phyloP scores from a whole-genome alignment of 441 rosid species.

The Arabidopsis lyrata region DNA sequence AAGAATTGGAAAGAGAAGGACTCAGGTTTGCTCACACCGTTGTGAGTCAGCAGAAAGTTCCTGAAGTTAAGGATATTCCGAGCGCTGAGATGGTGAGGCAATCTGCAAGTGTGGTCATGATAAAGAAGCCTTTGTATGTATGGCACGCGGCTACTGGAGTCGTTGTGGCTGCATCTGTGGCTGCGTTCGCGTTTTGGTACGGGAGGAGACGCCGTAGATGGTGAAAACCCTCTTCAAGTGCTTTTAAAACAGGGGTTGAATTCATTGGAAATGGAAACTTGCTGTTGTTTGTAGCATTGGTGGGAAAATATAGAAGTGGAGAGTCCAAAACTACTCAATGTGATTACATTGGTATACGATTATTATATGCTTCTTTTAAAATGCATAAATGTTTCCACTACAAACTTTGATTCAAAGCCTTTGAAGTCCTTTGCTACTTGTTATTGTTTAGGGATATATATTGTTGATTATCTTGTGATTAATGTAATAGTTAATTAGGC shows the following conservation, averaged over 20 bases:
- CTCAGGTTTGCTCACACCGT: conserved; percentile 64
- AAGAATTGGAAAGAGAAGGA: conserved; percentile 70
- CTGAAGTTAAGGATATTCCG: conserved; percentile 40
- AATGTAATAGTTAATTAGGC: no score
- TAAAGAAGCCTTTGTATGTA: conserved; percentile 58
- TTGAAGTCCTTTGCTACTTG: neutral
- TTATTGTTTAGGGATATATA: neutral
- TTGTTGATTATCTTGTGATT: no score
- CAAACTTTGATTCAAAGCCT: conserved; percentile 5
- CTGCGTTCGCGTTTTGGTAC: conserved; percentile 90
- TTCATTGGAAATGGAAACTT: conserved; percentile 33
- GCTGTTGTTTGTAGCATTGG: conserved; percentile 45
- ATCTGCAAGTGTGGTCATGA: conserved; percentile 27
- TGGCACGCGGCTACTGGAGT: conserved; percentile 84
- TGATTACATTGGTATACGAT: conserved; percentile 43
- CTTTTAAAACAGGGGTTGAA: neutral
- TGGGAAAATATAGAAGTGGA: conserved; percentile 34
- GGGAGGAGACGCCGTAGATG: conserved; percentile 88
- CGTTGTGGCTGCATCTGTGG: conserved; percentile 74
- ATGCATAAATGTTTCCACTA: conserved; percentile 19
- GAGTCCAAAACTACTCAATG: conserved; percentile 32
- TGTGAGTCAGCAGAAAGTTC: conserved; percentile 50
- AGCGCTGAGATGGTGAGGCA: conserved; percentile 45
- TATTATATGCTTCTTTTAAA: conserved; percentile 38
- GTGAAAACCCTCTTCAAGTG: conserved; percentile 45